Base-by-base conservation (phyloP, 139 green algal species). In the Coelastrella sp. region DNA sequence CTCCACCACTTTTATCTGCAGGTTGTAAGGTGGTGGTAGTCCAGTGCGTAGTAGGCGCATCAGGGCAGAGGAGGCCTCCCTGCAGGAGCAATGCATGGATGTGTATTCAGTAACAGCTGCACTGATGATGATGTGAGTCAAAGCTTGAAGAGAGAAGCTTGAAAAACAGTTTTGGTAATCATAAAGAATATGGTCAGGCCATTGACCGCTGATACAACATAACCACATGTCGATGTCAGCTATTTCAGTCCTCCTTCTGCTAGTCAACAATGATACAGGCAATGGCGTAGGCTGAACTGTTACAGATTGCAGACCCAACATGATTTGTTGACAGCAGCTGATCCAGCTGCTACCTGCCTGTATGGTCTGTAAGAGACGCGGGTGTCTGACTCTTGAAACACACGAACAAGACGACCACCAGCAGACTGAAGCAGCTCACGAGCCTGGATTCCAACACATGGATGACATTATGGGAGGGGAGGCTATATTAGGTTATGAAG, bases 11-110 rank as follows among this genome's bases (percentile, higher is more conserved):
- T 43, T 60, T 0, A 80, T 67, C 27, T 62, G 51, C 35, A 87
- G 84, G 25, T 71, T 53, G 37, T 15, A 53, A 23, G 62, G 30
- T 43, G 62, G 30, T 3, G 50, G 48, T n/a, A 81, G 50, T 9
- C 43, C 73, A 35, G 50, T 23, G 17, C 35, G n/a, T 35, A 86
- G 81, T 68, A 73, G 38, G 60, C 75, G 73, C 53, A 95, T 85
- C 50, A 95, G 72, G 0, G 82, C 80, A 9, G 77, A 78, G 1
- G 85, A 92, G 2, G 82, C 81, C 63, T 94, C 89, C 2, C 92
- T 75, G 75, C 94, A 94, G 1, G 15, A 15, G 25, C 6, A 32
- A 27, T 64, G 15, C 2, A 15, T 21, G 45, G 8, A 53, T 11
- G 8, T 53, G 45, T 53, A 53, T 11, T 53, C 8, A 53, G n/a